Conservation (phyloP, 1,139 yeast genomes). For the Kluyveromyces marxianus region DNA sequence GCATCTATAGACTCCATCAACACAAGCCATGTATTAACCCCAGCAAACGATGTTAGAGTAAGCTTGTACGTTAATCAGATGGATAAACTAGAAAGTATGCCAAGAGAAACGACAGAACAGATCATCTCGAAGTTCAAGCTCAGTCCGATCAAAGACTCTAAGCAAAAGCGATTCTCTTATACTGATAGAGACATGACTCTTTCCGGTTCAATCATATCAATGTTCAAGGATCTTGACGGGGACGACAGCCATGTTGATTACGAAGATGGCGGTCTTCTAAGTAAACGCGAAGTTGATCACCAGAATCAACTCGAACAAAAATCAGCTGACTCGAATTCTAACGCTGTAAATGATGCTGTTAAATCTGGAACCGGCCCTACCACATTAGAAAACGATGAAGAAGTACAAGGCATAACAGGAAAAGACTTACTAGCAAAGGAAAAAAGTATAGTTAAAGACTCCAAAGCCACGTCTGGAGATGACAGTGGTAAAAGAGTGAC, state of each 20-base stretch:
- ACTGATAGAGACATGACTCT: slow-evolving; percentile 11
- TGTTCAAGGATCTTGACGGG: slow-evolving; percentile 30
- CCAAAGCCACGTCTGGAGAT: background rate
- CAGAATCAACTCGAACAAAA: background rate
- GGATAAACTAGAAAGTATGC: slow-evolving; percentile 11
- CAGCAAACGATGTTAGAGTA: slow-evolving; percentile 28
- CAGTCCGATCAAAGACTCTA: slow-evolving; percentile 21
- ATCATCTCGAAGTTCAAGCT: slow-evolving; percentile 27
- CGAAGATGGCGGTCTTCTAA: background rate
- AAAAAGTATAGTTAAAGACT: background rate
- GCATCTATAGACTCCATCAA: slow-evolving; percentile 29
- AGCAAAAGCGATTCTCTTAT: slow-evolving; percentile 22
- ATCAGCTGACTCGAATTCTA: no score
- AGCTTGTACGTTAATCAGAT: slow-evolving; percentile 26
- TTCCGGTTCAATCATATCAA: slow-evolving; percentile 22
- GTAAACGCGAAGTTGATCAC: background rate
- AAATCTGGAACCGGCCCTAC: no score
- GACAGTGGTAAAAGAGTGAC: slow-evolving; percentile 1
- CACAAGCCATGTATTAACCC: slow-evolving; percentile 25
- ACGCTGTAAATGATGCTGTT: no score
- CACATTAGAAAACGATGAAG: no score
- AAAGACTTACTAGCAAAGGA: background rate
- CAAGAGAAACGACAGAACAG: slow-evolving; percentile 30
- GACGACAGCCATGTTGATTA: slow-evolving; percentile 8
- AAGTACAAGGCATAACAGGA: no score